Evolutionary conservation across 441 rosid genomes (phyloP).

Genomic region (Erodium moschatum): DNA sequence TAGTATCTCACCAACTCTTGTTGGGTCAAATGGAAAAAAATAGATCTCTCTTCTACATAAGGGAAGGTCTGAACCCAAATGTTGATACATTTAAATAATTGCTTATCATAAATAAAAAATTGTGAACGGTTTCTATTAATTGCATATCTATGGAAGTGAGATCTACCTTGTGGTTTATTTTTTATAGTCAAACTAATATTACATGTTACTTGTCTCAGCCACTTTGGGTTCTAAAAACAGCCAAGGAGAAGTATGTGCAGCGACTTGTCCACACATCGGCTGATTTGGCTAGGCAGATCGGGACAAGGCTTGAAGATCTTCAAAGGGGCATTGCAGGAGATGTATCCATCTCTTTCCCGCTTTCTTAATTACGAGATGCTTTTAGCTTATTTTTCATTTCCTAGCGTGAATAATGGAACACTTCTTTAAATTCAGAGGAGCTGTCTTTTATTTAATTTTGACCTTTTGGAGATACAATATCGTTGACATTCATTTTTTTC

Average conservation of each 20-base stretch:
- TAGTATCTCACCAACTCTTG: too few relatives aligned
- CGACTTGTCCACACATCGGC: slow-evolving; percentile 79
- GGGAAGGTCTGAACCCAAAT: too few relatives aligned
- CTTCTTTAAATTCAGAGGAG: not conserved
- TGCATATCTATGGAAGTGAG: not conserved
- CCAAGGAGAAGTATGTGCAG: slow-evolving; percentile 56
- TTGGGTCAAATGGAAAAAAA: too few relatives aligned
- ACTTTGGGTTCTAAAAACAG: slow-evolving; percentile 75
- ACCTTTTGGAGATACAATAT: too few relatives aligned
- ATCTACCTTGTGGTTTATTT: not conserved
- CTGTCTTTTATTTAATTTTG: not conserved
- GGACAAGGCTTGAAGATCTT: slow-evolving; percentile 47
- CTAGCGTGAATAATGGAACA: too few relatives aligned
- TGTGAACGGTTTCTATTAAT: not conserved
- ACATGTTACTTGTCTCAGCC: slow-evolving; percentile 46
- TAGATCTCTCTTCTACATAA: too few relatives aligned
- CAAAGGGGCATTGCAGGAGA: slow-evolving; percentile 26
- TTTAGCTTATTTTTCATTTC: too few relatives aligned
- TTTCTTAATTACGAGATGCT: not conserved
- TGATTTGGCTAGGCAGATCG: slow-evolving; percentile 86
- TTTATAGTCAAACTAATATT: slow-evolving; percentile 20
- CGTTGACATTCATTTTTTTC: not conserved
- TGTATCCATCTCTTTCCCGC: slow-evolving; percentile 34
- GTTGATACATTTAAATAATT: too few relatives aligned
- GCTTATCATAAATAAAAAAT: too few relatives aligned